Percentiles rank a stretch among this genome's conserved stretches.
phyloP scores from a whole-genome alignment of 2,329 filamentous ascomycete species.

The Paecilomyces dactylethromorphus region DNA sequence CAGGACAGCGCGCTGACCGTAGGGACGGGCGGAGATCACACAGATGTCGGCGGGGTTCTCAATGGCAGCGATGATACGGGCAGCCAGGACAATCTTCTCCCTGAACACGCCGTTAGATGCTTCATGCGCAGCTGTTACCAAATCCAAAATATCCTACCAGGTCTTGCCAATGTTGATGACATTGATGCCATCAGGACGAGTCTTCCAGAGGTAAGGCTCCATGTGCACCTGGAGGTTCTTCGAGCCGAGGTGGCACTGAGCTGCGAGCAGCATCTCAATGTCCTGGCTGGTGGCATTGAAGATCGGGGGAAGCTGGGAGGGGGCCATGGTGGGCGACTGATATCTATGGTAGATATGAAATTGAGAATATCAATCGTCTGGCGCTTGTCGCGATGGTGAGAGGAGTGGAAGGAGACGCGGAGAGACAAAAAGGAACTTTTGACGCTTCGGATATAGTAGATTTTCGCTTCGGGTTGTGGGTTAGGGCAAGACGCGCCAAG shows the following conservation, averaged over 20 bases:
- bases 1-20: constrained; percentile 98
- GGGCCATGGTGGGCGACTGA: constrained; percentile 76
- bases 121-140: constrained; percentile 4
- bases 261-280: constrained; percentile 98
- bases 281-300: constrained; percentile 98
- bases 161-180: constrained; percentile 99
- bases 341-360: constrained; percentile 27
- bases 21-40: constrained; percentile 98
- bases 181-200: constrained; percentile 95
- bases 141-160: constrained; percentile 59
- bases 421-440: constrained; percentile 8
- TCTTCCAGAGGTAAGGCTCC: constrained; percentile 99
- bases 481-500: constrained; percentile 28
- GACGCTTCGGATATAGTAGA: constrained; percentile 19
- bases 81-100: constrained; percentile 99
- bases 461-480: constrained; percentile 35
- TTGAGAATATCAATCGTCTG: constrained; percentile 40
- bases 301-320: constrained; percentile 83
- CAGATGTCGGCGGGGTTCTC: constrained; percentile 99
- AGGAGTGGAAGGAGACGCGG: constrained; percentile 23
- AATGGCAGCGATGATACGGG: constrained; percentile 96
- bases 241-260: constrained; percentile 91
- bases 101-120: constrained; percentile 41
- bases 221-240: constrained; percentile 99
- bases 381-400: constrained; percentile 36